phyloP scores from a whole-genome alignment of 306 rosid species.

The Carpinus viminea region DNA sequence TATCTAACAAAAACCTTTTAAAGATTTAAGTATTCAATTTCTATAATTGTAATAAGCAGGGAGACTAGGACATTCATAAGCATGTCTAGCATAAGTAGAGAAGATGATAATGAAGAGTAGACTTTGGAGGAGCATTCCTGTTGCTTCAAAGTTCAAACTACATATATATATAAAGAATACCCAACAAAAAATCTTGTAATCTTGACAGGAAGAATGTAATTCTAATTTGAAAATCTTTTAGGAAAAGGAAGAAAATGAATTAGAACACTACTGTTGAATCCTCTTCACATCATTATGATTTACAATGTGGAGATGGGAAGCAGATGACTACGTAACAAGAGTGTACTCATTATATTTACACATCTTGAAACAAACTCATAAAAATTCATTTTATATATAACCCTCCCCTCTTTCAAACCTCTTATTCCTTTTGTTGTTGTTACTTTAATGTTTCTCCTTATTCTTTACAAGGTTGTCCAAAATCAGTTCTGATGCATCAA shows the following conservation, averaged over 20 bases:
- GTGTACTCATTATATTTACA: neutral
- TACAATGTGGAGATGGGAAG: neutral
- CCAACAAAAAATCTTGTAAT: neutral
- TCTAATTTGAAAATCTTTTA: too few relatives aligned
- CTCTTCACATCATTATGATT: neutral
- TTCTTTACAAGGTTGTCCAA: neutral
- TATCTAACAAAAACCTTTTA: neutral
- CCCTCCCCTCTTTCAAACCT: too few relatives aligned
- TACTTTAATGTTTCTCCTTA: neutral
- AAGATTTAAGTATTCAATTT: too few relatives aligned
- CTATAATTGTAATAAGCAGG: too few relatives aligned
- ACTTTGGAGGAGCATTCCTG: neutral
- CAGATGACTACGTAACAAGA: neutral
- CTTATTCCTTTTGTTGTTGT: neutral
- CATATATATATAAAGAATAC: neutral
- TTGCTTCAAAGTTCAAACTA: neutral
- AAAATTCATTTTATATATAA: too few relatives aligned
- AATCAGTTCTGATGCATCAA: conserved; percentile 21
- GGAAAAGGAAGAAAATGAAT: too few relatives aligned
- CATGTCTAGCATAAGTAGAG: neutral
- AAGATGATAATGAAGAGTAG: neutral
- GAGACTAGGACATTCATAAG: too few relatives aligned
- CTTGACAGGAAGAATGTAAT: neutral
- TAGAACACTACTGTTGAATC: neutral
- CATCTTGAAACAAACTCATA: neutral